Percentiles rank a stretch among this genome's conserved stretches.
Evolutionary conservation across 495 filamentous ascomycete species (phyloP).

Genomic region (Annulohypoxylon nitens): DNA sequence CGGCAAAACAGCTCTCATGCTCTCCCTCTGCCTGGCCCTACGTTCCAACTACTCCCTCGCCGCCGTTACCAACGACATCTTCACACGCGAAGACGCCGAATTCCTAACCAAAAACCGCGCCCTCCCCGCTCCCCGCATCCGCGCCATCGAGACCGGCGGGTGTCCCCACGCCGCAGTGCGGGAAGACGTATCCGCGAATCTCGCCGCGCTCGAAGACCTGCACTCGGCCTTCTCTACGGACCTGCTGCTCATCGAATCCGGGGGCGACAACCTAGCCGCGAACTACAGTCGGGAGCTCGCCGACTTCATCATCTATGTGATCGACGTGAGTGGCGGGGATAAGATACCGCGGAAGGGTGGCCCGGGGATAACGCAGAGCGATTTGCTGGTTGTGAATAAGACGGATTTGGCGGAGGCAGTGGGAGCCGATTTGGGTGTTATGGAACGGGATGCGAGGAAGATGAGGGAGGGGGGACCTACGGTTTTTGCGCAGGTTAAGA

Average conservation of each 20-base stretch:
- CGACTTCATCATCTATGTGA: constrained; percentile 98
- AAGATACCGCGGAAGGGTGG: constrained; percentile 97
- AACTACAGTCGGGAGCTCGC: constrained; percentile 95
- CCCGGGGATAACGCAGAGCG: constrained; percentile 94
- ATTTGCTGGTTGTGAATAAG: constrained; percentile 95
- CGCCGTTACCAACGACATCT: constrained; percentile 99
- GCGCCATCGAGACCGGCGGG: constrained; percentile 96
- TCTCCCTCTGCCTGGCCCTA: constrained; percentile 84
- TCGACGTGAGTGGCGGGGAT: constrained; percentile 96
- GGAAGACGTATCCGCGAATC: constrained; percentile 95
- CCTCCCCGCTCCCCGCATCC: constrained; percentile 84
- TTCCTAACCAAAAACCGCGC: constrained; percentile 91
- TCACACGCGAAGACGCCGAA: constrained; percentile 97
- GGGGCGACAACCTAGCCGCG: constrained; percentile 95
- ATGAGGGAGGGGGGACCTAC: constrained; percentile 97
- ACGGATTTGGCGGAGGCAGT: constrained; percentile 92
- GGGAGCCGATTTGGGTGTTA: constrained; percentile 90
- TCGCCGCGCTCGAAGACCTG: constrained; percentile 88
- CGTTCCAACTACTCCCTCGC: constrained; percentile 85
- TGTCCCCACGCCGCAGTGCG: constrained; percentile 98
- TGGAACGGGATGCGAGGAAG: constrained; percentile 94
- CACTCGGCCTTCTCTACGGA: constrained; percentile 82
- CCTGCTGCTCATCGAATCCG: constrained; percentile 90
- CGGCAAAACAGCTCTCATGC: constrained; percentile 97
- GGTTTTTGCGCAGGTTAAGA: constrained; percentile 97